Evolutionary conservation across 306 rosid species (phyloP).

Genomic region (Arachis hypogaea): DNA sequence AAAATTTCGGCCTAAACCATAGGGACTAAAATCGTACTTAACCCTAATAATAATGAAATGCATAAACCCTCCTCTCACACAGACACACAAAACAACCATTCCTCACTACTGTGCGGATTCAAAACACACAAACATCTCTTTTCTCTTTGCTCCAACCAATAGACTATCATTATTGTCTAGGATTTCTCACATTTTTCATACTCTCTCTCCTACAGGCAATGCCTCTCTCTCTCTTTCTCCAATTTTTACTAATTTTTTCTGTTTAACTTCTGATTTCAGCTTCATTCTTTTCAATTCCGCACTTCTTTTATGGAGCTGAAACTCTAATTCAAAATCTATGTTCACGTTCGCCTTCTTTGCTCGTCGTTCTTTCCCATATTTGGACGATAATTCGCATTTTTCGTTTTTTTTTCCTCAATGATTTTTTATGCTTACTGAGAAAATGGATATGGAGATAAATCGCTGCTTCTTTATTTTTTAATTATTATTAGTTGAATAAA

Average conservation of each 20-base stretch:
- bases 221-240: slow-evolving; percentile 28
- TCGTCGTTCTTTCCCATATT: slow-evolving; percentile 7
- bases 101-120: background rate
- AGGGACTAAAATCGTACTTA: too few species aligned
- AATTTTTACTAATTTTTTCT: background rate
- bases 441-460: background rate
- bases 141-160: background rate
- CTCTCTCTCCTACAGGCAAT: slow-evolving; percentile 65
- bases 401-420: background rate
- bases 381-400: background rate
- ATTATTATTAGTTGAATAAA: background rate
- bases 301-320: background rate
- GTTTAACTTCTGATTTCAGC: background rate
- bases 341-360: background rate
- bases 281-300: background rate
- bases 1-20: too few species aligned
- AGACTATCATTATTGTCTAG: slow-evolving; percentile 31
- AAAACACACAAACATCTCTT: background rate
- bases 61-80: background rate
- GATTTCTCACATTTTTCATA: slow-evolving; percentile 31
- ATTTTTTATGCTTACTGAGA: background rate
- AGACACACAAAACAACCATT: background rate
- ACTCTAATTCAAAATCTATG: slow-evolving; percentile 8
- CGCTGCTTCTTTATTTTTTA: background rate
- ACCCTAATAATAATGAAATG: too few species aligned